Evolutionary conservation across 495 filamentous ascomycete species (phyloP), one percentile per base, ranked within the genome.

Genomic region (Pseudotulostoma volvatum): DNA sequence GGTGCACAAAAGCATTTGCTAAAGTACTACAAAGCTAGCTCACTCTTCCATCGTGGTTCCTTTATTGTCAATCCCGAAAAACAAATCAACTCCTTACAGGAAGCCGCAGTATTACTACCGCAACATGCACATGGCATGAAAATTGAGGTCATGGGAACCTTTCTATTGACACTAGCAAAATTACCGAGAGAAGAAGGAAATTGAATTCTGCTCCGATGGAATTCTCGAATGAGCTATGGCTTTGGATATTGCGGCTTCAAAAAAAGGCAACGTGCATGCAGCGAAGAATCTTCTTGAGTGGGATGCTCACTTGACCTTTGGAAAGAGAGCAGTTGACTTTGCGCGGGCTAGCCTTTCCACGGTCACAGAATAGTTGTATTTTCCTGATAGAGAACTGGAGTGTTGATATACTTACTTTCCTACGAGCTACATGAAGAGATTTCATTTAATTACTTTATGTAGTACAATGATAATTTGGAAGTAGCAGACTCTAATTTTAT

Each of bases 381-480:
- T 50, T 46, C 36, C 46, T 52, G n/a, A 47, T 52, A 28, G 43
- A 47, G 32, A 52, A 50, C 11, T 52, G 47, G 47, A 44, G 44
- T 14, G 37, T 45, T 9, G 48, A 52, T n/a, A n/a, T n/a, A n/a
- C n/a, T n/a, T n/a, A n/a, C n/a, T n/a, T n/a, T n/a, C n/a, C n/a
- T n/a, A n/a, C n/a, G n/a, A n/a, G n/a, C n/a, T n/a, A n/a, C n/a
- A n/a, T n/a, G n/a, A n/a, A n/a, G n/a, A n/a, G n/a, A n/a, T n/a
- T n/a, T n/a, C n/a, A n/a, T n/a, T n/a, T n/a, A n/a, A n/a, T n/a
- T n/a, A n/a, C n/a, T n/a, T n/a, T n/a, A n/a, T n/a, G n/a, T n/a
- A n/a, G n/a, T n/a, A n/a, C n/a, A n/a, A n/a, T n/a, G n/a, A n/a
- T n/a, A n/a, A n/a, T n/a, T n/a, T n/a, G n/a, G n/a, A n/a, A n/a